Base-by-base conservation (phyloP, 1,139 yeast species). In the Suhomyces guaymorum region DNA sequence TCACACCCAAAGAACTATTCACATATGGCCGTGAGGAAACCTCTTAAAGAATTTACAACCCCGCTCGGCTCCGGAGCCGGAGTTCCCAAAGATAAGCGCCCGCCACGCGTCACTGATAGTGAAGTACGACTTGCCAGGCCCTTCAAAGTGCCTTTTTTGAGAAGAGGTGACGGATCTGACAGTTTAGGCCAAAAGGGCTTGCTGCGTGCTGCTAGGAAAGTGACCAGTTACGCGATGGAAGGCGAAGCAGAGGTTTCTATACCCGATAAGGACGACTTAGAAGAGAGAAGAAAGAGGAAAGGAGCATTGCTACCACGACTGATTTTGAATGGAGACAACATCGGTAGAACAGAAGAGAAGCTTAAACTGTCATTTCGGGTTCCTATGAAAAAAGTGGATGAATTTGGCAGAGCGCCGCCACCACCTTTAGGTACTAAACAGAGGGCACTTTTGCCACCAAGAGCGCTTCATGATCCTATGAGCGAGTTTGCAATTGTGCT, bases 401-500 rank as follows among this genome's bases (percentile, higher is more conserved):
- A 55, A 21, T 37, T 58, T 27, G 40, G 42, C 6, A 42, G 39
- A 20, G 43, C 51, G 11, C 83, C 90, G 1, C 54, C 54, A 2
- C 87, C 95, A 1, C 87, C 95, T 1, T 64, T 90, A 40, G 97
- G 97, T 0, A 88, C 89, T 35, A 75, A 83, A 42, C 75, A 82
- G 25, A 78, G 80, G 46, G 74, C 82, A 1, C 70, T 78, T 3
- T 59, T 86, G 30, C 87, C 89, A 11, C 96, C 98, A 3, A 66
- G 92, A 39, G 95, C 98, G 0, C 69, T 92, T 12, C 95, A 90
- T 55, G 98, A 92, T 60, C 98, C 99, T 0, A 73, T 82, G 34
- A 88, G 84, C 43, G 97, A 92, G 57, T 82, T 88, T 54, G 97
- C 98, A 1, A 88, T 94, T 36, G 97, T 92, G 1, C 67, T 92